phyloP scores from a whole-genome alignment of 2,329 filamentous ascomycete species.

The Leptosphaerulina australis region DNA sequence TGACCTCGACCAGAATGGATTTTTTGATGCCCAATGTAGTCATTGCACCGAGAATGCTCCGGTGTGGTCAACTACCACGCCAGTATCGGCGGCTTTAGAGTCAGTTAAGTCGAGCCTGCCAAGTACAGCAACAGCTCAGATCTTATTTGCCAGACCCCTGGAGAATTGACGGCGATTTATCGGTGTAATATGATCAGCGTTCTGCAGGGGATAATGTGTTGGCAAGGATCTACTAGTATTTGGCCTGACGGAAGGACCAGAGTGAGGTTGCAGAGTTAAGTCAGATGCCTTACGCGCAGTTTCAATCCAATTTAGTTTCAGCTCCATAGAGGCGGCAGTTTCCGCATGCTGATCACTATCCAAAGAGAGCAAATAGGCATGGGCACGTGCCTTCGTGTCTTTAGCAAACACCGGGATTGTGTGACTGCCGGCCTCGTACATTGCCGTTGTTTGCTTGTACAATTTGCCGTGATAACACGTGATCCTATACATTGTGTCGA shows the following conservation, averaged over 20 bases:
- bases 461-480: neutral
- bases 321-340: neutral
- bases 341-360: conserved; percentile 4
- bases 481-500: neutral
- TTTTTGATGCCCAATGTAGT: conserved; percentile 7
- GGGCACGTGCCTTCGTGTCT: neutral
- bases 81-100: neutral
- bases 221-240: neutral
- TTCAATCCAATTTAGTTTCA: neutral
- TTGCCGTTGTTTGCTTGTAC: neutral
- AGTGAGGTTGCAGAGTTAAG: neutral
- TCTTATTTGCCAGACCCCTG: conserved; percentile 1
- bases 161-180: conserved; percentile 1
- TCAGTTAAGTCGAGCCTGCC: neutral
- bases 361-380: neutral
- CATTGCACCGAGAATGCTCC: conserved; percentile 5
- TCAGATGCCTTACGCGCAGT: neutral
- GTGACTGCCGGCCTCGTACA: neutral
- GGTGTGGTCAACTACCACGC: conserved; percentile 7
- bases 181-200: conserved; percentile 8
- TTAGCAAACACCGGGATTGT: neutral
- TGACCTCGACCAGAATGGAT: neutral
- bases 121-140: neutral
- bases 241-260: conserved; percentile 1
- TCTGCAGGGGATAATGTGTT: conserved; percentile 4